Evolutionary conservation across 805 yeast genomes (phyloP).

Genomic region (Wickerhamiella nectarea): DNA sequence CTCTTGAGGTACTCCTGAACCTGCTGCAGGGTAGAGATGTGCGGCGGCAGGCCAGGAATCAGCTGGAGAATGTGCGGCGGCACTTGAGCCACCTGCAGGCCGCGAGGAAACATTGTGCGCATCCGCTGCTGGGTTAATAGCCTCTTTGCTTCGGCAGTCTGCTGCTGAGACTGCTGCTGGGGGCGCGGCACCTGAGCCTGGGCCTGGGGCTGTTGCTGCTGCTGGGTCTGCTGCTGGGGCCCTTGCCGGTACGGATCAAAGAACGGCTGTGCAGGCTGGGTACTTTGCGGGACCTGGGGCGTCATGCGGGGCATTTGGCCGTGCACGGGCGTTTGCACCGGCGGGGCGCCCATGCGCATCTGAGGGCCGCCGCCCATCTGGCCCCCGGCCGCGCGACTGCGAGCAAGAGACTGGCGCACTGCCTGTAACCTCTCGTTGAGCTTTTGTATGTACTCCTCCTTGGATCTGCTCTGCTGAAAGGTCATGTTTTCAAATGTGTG

Average conservation of each 20-base stretch:
- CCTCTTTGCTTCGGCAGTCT: not conserved
- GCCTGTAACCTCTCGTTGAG: constrained; percentile 12
- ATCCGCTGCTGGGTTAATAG: constrained; percentile 8
- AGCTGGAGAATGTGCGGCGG: constrained; percentile 18
- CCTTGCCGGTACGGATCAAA: not conserved
- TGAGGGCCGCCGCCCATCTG: constrained; percentile 11
- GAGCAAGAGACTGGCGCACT: constrained; percentile 9
- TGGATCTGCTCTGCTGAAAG: constrained; percentile 21
- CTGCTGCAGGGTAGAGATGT: constrained; percentile 15
- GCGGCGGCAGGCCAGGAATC: constrained; percentile 18
- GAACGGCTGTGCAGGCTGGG: constrained; percentile 9
- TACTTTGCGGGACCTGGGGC: constrained; percentile 12
- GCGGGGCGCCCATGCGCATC: constrained; percentile 8
- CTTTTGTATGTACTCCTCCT: constrained; percentile 19
- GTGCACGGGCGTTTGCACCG: constrained; percentile 9
- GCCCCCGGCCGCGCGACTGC: constrained; percentile 7
- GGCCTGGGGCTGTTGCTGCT: constrained; percentile 3
- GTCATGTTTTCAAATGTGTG: constrained; percentile 24
- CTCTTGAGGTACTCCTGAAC: constrained; percentile 14
- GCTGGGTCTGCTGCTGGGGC: constrained; percentile 15
- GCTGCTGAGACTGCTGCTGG: constrained; percentile 5
- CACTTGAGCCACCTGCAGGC: constrained; percentile 5
- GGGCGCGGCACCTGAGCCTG: constrained; percentile 8
- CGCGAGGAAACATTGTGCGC: constrained; percentile 10
- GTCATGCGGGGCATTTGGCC: constrained; percentile 4